phyloP scores from a whole-genome alignment of 805 yeast genomes.

The Brettanomyces bruxellensis region DNA sequence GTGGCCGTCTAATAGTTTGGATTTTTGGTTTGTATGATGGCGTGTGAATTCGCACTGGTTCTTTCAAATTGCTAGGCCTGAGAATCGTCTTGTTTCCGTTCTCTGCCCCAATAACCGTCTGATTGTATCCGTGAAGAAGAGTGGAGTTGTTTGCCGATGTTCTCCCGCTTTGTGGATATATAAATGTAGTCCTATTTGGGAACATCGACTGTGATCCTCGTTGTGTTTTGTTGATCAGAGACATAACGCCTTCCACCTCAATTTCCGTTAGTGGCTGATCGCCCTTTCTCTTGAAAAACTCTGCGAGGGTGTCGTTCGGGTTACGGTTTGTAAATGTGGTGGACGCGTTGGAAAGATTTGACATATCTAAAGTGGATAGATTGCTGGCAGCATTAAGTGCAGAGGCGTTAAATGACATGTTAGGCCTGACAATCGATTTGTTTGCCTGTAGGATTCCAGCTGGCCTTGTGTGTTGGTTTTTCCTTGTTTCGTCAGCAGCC shows the following conservation, averaged over 20 bases:
- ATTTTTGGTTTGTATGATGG: conserved; percentile 19
- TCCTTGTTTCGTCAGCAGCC: background rate
- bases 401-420: background rate
- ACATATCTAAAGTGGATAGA: conserved; percentile 11
- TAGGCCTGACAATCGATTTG: background rate
- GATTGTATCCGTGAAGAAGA: conserved; percentile 2
- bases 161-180: background rate
- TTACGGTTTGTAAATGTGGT: conserved; percentile 17
- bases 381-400: conserved; percentile 3
- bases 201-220: conserved; percentile 7
- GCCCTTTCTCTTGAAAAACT: conserved; percentile 70
- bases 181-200: conserved; percentile 1
- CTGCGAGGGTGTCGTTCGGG: conserved; percentile 56
- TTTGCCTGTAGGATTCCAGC: background rate
- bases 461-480: too few species aligned
- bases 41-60: conserved; percentile 16
- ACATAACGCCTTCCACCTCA: conserved; percentile 75
- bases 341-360: conserved; percentile 16
- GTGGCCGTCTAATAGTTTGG: conserved; percentile 7
- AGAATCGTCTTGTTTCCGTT: conserved; percentile 13
- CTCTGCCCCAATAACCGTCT: conserved; percentile 7
- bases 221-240: conserved; percentile 39
- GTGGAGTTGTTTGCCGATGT: conserved; percentile 1
- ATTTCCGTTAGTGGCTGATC: conserved; percentile 60
- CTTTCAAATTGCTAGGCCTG: conserved; percentile 15